Base-by-base conservation (phyloP, 2,329 filamentous ascomycete species). In the Trichophyton benhamiae region DNA sequence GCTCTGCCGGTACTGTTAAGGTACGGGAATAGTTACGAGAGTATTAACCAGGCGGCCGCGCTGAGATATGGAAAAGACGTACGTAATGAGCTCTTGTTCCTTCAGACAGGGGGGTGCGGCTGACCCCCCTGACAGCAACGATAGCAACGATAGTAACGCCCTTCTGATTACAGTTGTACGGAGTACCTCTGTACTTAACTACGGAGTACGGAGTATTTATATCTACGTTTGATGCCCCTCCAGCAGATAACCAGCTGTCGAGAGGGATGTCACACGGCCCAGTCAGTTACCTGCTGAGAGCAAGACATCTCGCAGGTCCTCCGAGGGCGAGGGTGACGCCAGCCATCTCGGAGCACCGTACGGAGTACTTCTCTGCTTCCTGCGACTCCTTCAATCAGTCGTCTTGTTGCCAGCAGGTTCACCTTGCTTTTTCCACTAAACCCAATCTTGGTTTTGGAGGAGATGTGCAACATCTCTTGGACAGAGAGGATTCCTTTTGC, bases 1-100 rank as follows among this genome's bases (percentile, higher is more conserved):
- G 52, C 52, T 36, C 52, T 55, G 52, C 52, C 52, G 52, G 52
- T 55, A 55, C 52, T 55, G 52, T 15, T 55, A 38, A 55, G 52
- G 52, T 33, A 55, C 27, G 52, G 52, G n/a, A 36, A 17, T 13
- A 36, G 52, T 55, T 44, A 44, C 41, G 41, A 44, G 41, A 44
- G 41, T 44, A 44, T 8, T 20, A 5, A n/a, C n/a, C 9, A 11
- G 7, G 25, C 52, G 27, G 15, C 33, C 20, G 52, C n/a, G 27
- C 27, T 36, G 52, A 55, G 30, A 55, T 55, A 55, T 55, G 25
- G 27, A 33, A 6, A 36, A 17, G n/a, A 36, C 20, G 33, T 30
- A 20, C 52, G 52, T 55, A 55, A 55, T 55, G 30, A 38, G 27
- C n/a, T 17, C n/a, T 9, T 20, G 13, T 36, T 55, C 52, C 27